These are phyloP conservation scores for Pseudocercospora eumusae DNA, from an alignment of 2,329 filamentous ascomycete species.

Conservation along the genomic window DNA sequence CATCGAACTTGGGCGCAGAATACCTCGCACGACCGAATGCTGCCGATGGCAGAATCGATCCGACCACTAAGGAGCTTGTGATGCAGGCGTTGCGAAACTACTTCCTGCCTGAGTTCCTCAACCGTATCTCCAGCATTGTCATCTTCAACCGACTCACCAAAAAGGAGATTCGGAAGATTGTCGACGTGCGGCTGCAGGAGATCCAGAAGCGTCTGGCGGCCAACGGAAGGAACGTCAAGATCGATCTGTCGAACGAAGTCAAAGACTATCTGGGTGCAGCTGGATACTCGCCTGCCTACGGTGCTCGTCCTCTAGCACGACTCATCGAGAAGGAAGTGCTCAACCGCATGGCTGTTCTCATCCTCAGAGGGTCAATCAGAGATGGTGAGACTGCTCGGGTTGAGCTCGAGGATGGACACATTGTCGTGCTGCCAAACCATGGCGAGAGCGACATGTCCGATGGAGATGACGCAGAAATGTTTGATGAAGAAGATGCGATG, in stretches of 20 bases:
- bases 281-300: conserved; percentile 94
- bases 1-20: conserved; percentile 93
- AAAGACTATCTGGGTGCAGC: conserved; percentile 90
- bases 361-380: conserved; percentile 78
- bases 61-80: conserved; percentile 81
- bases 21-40: conserved; percentile 78
- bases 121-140: conserved; percentile 92
- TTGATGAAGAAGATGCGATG: conserved; percentile 72
- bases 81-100: conserved; percentile 90
- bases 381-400: conserved; percentile 85
- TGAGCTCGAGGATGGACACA: conserved; percentile 74
- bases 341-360: conserved; percentile 87
- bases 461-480: conserved; percentile 65
- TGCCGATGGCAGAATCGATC: conserved; percentile 81
- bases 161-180: conserved; percentile 89
- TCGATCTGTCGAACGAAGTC: conserved; percentile 79
- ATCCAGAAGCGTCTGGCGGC: conserved; percentile 87
- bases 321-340: conserved; percentile 97
- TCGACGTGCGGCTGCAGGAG: conserved; percentile 82
- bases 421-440: conserved; percentile 83
- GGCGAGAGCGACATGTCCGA: conserved; percentile 59
- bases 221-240: conserved; percentile 83
- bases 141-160: conserved; percentile 97
- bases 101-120: conserved; percentile 97
- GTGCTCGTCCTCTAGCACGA: conserved; percentile 81